Base-by-base conservation (phyloP, 768 basidiomycete genomes). In the Tricholoma terreum region DNA sequence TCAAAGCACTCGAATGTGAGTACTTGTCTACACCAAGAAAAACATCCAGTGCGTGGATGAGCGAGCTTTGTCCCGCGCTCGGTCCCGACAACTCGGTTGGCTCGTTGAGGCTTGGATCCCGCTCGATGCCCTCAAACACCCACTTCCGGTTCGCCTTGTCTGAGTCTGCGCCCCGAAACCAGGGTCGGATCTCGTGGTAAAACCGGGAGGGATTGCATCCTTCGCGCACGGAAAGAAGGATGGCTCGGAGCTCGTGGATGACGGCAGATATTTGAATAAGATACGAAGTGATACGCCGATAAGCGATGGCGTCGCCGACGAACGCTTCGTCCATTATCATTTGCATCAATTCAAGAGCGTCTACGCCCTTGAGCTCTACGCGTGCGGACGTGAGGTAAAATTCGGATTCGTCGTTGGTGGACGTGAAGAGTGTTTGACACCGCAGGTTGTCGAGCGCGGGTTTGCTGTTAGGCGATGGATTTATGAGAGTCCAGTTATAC, bases 371-470 rank as follows among this genome's bases (percentile, higher is more conserved):
- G 15, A 96, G 79, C 69, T 98, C 95, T 65, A 94, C 91, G 1
- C 90, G 83, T 1, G 92, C 85, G 0, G 93, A 94, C 45, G 86
- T 80, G 48, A 96, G 79, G 73, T 91, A 97, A 66, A 98, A 98
- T 59, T 91, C 89, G 52, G 84, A 80, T 69, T 98, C 95, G 65
- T 93, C 90, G 17, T 71, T 70, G 4, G 88, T 88, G 19, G 82
- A 80, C 1, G 95, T 94, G 75, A 97, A 96, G 42, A 83, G 74
- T 1, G 86, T 86, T 58, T 78, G 77, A 57, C 80, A 82, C 43
- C 80, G 80, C 51, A 94, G 76, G 65, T 92, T 86, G 54, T 84
- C 73, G 5, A 82, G 70, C 30, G 80, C 1, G 79, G 83, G 72
- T 74, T 77, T 66, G 62, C 57, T 72, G 68, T 58, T 63, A 61